phyloP scores from a whole-genome alignment of 306 rosid species.

The Rubus idaeus region DNA sequence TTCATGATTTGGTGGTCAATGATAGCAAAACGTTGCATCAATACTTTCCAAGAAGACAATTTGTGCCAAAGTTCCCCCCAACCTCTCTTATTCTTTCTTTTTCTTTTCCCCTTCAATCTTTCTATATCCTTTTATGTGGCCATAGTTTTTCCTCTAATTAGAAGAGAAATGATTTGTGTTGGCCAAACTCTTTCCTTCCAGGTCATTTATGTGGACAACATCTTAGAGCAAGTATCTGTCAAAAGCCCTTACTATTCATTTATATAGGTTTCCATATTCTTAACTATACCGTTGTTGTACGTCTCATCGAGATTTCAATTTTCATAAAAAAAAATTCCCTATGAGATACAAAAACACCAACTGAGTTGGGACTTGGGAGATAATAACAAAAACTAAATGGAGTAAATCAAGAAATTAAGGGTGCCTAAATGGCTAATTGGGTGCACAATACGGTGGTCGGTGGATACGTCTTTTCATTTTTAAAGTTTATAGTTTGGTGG shows the following conservation, averaged over 20 bases:
- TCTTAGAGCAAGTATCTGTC: background rate
- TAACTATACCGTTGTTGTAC: background rate
- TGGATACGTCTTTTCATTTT: too few relatives aligned
- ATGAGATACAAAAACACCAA: background rate
- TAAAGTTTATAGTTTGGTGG: too few relatives aligned
- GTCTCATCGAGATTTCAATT: background rate
- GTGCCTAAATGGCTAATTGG: background rate
- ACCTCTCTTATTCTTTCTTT: background rate
- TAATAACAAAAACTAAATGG: too few relatives aligned
- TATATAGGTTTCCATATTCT: background rate
- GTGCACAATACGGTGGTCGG: background rate
- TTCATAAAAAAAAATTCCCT: background rate
- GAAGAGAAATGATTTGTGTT: background rate
- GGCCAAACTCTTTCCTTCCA: background rate
- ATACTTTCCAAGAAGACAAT: background rate
- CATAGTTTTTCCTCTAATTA: background rate
- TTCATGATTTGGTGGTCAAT: slow-evolving; percentile 13
- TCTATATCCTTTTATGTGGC: background rate
- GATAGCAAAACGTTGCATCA: slow-evolving; percentile 18
- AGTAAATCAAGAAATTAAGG: background rate
- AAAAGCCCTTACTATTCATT: background rate
- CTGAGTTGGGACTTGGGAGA: too few relatives aligned
- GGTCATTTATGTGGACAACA: background rate
- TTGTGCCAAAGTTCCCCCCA: background rate
- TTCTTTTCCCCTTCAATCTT: background rate